These are phyloP conservation scores for Vigna nakashimae DNA, from an alignment of 306 rosid species.

Conservation along the genomic window DNA sequence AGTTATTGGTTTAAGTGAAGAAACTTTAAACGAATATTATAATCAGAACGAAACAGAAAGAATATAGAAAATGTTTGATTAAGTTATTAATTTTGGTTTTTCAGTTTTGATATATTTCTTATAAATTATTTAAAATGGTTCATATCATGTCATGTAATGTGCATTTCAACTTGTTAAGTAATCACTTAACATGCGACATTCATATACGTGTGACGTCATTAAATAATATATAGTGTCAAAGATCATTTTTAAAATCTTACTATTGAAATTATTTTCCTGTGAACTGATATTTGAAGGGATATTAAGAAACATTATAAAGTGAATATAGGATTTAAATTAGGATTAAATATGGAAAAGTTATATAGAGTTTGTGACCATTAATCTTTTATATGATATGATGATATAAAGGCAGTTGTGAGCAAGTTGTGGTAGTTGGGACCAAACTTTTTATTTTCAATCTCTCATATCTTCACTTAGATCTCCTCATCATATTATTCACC, in stretches of 20 bases:
- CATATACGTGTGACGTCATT: not conserved
- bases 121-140: not conserved
- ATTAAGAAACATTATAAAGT: not conserved
- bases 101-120: no score
- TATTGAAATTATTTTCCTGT: not conserved
- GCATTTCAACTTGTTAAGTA: no score
- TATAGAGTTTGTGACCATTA: not conserved
- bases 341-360: no score
- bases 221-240: not conserved
- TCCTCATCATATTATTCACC: not conserved
- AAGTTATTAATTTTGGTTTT: no score
- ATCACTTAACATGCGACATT: not conserved
- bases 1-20: no score
- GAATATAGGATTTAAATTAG: no score
- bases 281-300: not conserved
- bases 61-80: no score
- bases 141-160: not conserved
- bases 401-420: not conserved
- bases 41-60: no score
- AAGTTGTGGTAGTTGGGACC: not conserved
- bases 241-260: no score
- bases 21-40: no score
- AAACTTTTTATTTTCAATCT: not conserved
- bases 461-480: conserved; percentile 9
- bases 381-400: not conserved